Conservation (phyloP, 2,329 filamentous ascomycete genomes). For the Esteya vermicola region DNA sequence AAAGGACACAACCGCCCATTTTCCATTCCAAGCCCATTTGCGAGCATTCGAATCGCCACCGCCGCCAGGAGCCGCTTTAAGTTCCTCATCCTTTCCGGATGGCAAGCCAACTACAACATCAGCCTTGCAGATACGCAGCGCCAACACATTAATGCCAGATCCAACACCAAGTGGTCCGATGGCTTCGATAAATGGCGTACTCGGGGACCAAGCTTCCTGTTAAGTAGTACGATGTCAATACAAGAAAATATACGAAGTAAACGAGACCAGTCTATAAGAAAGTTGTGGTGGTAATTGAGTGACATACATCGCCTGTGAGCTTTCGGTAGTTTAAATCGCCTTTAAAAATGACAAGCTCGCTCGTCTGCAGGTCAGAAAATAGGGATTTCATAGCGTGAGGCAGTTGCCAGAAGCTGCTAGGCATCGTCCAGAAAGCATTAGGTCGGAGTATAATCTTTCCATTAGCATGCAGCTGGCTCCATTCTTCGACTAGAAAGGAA, state of each 20-base stretch:
- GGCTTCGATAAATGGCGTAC: slow-evolving; percentile 71
- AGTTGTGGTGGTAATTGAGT: too few species aligned
- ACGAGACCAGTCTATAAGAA: too few species aligned
- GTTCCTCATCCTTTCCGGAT: slow-evolving; percentile 63
- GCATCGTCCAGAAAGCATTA: slow-evolving; percentile 83
- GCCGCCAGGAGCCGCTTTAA: slow-evolving; percentile 53
- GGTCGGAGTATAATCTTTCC: slow-evolving; percentile 72
- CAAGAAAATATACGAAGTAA: too few species aligned
- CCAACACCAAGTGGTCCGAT: slow-evolving; percentile 73
- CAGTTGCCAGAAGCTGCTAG: slow-evolving; percentile 78
- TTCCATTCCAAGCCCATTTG: slow-evolving; percentile 91
- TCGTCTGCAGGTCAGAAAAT: slow-evolving; percentile 62
- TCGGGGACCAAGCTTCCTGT: slow-evolving; percentile 70
- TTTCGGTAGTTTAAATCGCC: slow-evolving; percentile 96
- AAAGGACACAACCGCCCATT: slow-evolving; percentile 91
- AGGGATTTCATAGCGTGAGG: slow-evolving; percentile 54
- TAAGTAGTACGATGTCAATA: background rate
- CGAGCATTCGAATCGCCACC: slow-evolving; percentile 57
- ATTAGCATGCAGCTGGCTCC: slow-evolving; percentile 66
- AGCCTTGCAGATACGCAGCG: slow-evolving; percentile 88
- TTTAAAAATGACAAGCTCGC: slow-evolving; percentile 90
- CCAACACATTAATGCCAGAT: slow-evolving; percentile 72
- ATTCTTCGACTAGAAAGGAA: slow-evolving; percentile 66
- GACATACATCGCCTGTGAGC: slow-evolving; percentile 67
- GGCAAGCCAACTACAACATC: slow-evolving; percentile 88